Evolutionary conservation across 768 basidiomycete genomes (phyloP), one percentile per base, ranked within the genome.

Genomic region (Ephemerocybe angulata): DNA sequence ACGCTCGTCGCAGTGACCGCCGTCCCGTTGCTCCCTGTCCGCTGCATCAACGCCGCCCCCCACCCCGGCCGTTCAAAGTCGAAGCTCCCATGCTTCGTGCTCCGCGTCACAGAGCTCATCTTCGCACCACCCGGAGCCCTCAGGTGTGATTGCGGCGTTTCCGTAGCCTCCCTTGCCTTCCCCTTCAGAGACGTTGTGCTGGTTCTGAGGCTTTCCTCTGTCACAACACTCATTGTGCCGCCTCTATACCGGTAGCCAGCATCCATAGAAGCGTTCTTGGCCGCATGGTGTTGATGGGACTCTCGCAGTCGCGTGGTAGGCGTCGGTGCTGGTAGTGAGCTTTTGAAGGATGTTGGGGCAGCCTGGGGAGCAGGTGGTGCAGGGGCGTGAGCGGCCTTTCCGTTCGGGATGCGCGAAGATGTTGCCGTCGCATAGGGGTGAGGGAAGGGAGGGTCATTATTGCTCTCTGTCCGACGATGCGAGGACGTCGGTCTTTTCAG

Each of bases 51-150:
- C 25, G 61, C 42, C 7, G 67, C 58, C 21, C 69, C 71, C 74
- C 76, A 76, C 0, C 81, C 77, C 0, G 87, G 87, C 31, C 86
- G 75, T 67, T 89, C 88, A 60, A 89, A 88, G 63, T 89, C 87
- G 65, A 89, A 88, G 62, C 83, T 86, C 4, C 86, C 86, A 58
- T 86, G 85, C 63, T 86, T 85, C 38, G 73, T 79, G 1, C 79
- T 70, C 47, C 78, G 75, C 28, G 62, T 72, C 15, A 57, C 59
- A 37, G 50, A 65, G 53, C 61, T 68, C 65, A 69, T 65, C 58
- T 66, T 67, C 3, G 59, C 58, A 2, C 60, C 35, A 33, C 54
- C 54, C 8, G 53, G 53, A 8, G 33, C 33, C 10, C 61, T 50
- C 4, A 58, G 42, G 21, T 55, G 54, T 15, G 41, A 25, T 42